Base-by-base conservation (phyloP, 2,329 filamentous ascomycete genomes). In the Diaporthe capsici region DNA sequence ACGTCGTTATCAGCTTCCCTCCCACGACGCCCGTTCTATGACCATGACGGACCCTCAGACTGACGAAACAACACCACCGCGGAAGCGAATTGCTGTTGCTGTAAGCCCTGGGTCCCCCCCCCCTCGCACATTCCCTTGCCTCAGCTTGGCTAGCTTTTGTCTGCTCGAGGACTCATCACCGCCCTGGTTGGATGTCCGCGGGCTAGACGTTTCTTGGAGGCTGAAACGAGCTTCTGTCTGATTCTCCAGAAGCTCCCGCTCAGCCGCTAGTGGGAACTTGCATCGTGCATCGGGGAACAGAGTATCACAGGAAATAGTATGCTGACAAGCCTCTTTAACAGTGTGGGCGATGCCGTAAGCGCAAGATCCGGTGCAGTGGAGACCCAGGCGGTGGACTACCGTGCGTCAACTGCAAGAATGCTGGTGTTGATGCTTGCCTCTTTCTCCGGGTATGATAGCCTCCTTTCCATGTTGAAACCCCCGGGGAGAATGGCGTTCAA, bases 361-460 rank as follows among this genome's bases (percentile, higher is more conserved):
- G 96, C 76, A 98, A 98, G 88, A 98, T 98, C 80, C 93, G 95
- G 79, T 98, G 96, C 86, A 98, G 94, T 81, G 96, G 96, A 58
- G 95, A 98, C 82, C 88, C 90, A 47, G 94, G 94, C 44, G 91
- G 93, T 80, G 94, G 93, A n/a, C 85, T 87, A 53, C 92, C 93
- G n/a, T 98, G 96, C 84, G 87, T 90, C 15, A 98, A 96, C 83
- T 98, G 96, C 87, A 93, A 92, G 80, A 91, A 88, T 77, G 93
- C 96, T 71, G 93, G 94, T 17, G 86, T 90, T 37, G 90, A 92
- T 31, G 86, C 89, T 8, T 98, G 96, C 82, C 90, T 93, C 75
- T 98, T 98, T 81, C 87, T 97, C 78, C 90, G 96, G 84, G 96
- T 98, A 88, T 73, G 57, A 75, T 76, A 65, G 67, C 71, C 72